A percentile compares a stretch with the other conserved stretches of the same genome.
These are phyloP conservation scores for Chlorella sp. DNA, from an alignment of 139 green algal species.

Conservation along the genomic window DNA sequence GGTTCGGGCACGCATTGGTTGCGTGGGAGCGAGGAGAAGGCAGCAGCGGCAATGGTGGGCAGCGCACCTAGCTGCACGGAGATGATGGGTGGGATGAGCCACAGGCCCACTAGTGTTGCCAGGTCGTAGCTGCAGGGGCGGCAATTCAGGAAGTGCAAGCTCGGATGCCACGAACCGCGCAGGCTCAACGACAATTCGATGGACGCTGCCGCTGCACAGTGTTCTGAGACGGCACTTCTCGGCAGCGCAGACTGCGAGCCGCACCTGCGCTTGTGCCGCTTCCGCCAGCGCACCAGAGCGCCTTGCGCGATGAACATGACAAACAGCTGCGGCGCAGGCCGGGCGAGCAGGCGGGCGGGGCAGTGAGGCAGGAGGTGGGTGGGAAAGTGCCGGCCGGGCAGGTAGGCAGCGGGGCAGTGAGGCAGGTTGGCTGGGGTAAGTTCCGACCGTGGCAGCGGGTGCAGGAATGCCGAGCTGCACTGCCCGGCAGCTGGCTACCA, in stretches of 20 bases:
- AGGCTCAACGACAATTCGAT: too few relatives aligned
- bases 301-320: constrained; percentile 66
- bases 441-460: background rate
- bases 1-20: too few relatives aligned
- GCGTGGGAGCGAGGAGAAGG: too few relatives aligned
- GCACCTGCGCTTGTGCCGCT: constrained; percentile 63
- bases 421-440: background rate
- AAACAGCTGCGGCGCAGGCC: constrained; percentile 31
- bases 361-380: background rate
- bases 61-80: constrained; percentile 59
- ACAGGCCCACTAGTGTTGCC: constrained; percentile 86
- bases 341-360: background rate
- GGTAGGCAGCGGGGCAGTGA: background rate
- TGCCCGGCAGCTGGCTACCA: too few relatives aligned
- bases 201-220: too few relatives aligned
- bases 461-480: background rate
- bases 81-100: constrained; percentile 84
- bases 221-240: too few relatives aligned
- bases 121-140: constrained; percentile 78
- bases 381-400: background rate
- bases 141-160: too few relatives aligned
- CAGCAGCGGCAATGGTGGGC: background rate
- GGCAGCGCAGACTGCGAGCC: too few relatives aligned
- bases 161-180: too few relatives aligned
- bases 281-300: constrained; percentile 81